These are phyloP conservation scores for Hortaea werneckii DNA, from an alignment of 2,329 filamentous ascomycete genomes.

Conservation along the genomic window DNA sequence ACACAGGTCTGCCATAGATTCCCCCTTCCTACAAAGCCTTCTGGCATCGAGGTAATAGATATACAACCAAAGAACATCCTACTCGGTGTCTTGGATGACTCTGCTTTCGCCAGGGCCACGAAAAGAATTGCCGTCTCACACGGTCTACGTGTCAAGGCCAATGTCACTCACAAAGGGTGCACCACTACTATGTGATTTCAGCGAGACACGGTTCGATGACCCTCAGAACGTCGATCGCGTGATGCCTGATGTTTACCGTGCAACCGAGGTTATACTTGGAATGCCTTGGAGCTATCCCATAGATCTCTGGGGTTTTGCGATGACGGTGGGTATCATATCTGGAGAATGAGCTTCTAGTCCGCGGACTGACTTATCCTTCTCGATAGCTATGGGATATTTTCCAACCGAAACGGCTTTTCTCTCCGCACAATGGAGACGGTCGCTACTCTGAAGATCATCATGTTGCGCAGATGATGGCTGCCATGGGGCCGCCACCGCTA, in stretches of 20 bases:
- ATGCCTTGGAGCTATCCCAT: conserved; percentile 9
- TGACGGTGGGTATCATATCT: conserved; percentile 20
- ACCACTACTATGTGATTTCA: conserved; percentile 16
- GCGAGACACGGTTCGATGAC: conserved; percentile 7
- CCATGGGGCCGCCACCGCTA: conserved; percentile 2
- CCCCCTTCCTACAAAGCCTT: neutral
- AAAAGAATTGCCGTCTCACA: conserved; percentile 20
- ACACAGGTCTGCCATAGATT: conserved; percentile 16
- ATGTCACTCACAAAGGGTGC: conserved; percentile 24
- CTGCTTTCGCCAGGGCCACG: conserved; percentile 15
- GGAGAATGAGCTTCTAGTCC: neutral
- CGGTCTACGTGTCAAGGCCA: conserved; percentile 22
- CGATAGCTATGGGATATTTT: conserved; percentile 29
- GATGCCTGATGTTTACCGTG: conserved; percentile 28
- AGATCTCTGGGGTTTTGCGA: conserved; percentile 11
- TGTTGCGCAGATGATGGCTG: conserved; percentile 2
- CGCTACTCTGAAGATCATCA: neutral
- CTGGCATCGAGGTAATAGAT: conserved; percentile 16
- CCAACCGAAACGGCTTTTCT: conserved; percentile 25
- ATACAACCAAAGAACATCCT: conserved; percentile 30
- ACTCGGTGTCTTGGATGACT: conserved; percentile 23
- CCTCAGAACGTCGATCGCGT: conserved; percentile 5
- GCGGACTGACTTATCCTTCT: too few species aligned
- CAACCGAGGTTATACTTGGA: conserved; percentile 11
- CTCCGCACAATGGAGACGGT: conserved; percentile 3